Evolutionary conservation across 78 protist genomes (phyloP).

Genomic region (Dictyostelium discoideum): dicty_2.7 NC_007089.4:5458001-5458500

Average conservation of each 20-base stretch:
- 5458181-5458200: background rate
- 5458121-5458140: background rate
- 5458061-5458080: background rate
- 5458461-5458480: background rate
- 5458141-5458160: background rate
- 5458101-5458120: background rate
- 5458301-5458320: background rate
- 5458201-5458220: background rate
- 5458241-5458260: background rate
- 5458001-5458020: background rate
- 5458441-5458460: background rate
- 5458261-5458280: background rate
- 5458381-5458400: background rate
- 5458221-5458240: background rate
- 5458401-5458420: background rate
- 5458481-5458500: background rate
- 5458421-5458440: background rate
- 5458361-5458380: background rate
- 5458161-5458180: slow-evolving; percentile 13
- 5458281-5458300: background rate
- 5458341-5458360: background rate
- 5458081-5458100: background rate
- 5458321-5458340: background rate
- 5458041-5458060: background rate
- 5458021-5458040: background rate